Percentiles rank a stretch among this genome's conserved stretches.
Evolutionary conservation across 1,284 basidiomycete species (phyloP).

Genomic region (Austroboletus novae-zelandiae): DNA sequence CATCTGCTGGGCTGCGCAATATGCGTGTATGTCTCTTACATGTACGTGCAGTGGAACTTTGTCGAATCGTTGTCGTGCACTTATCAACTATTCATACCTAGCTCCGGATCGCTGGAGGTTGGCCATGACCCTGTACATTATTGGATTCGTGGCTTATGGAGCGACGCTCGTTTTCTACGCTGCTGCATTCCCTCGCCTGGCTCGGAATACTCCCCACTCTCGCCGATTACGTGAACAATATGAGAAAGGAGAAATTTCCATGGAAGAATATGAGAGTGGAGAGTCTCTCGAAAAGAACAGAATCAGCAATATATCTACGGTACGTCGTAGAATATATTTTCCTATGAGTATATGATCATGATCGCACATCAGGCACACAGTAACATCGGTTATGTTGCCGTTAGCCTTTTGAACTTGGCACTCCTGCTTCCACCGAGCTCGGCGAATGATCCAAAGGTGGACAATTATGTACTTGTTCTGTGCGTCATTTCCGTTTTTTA

Average conservation of each 20-base stretch:
- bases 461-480: constrained; percentile 69
- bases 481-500: constrained; percentile 33
- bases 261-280: constrained; percentile 68
- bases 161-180: constrained; percentile 82
- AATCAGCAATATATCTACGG: constrained; percentile 83
- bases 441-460: constrained; percentile 58
- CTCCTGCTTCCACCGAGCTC: constrained; percentile 63
- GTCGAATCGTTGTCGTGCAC: not conserved
- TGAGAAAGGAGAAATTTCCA: constrained; percentile 66
- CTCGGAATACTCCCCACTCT: constrained; percentile 73
- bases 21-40: constrained; percentile 67
- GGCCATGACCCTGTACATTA: constrained; percentile 78
- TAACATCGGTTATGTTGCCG: constrained; percentile 72
- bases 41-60: constrained; percentile 32
- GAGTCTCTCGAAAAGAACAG: constrained; percentile 83
- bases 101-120: constrained; percentile 69
- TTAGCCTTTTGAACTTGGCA: constrained; percentile 66
- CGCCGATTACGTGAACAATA: constrained; percentile 57
- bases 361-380: constrained; percentile 56
- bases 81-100: constrained; percentile 39
- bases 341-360: not conserved
- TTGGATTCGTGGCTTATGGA: constrained; percentile 75
- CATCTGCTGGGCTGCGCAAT: constrained; percentile 77
- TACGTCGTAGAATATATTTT: constrained; percentile 33
- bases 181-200: constrained; percentile 78